phyloP scores from a whole-genome alignment of 2,329 filamentous ascomycete species.

The Zarea fungicola region DNA sequence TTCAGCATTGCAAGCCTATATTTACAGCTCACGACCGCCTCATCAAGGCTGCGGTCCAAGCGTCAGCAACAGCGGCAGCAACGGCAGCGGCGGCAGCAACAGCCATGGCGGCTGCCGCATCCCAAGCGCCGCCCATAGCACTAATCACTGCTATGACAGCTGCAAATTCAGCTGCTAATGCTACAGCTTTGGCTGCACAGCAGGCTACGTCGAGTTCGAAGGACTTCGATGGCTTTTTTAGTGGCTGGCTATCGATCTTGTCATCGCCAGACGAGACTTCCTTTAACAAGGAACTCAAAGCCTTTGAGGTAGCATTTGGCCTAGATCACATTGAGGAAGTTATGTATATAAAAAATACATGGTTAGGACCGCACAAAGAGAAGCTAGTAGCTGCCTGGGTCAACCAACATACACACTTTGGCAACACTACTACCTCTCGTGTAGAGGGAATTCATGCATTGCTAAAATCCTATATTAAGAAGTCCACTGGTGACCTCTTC shows the following conservation, averaged over 20 bases:
- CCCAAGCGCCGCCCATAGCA: no score
- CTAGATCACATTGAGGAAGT: conserved; percentile 14
- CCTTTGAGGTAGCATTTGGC: conserved; percentile 16
- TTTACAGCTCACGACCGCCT: conserved; percentile 12
- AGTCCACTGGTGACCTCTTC: not conserved
- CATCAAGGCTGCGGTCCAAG: conserved; percentile 16
- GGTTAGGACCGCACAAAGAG: conserved; percentile 20
- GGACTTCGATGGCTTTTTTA: no score
- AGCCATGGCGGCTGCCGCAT: no score
- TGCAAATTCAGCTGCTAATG: no score
- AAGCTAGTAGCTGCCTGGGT: conserved; percentile 21
- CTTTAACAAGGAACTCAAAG: conserved; percentile 16
- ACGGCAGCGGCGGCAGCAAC: no score
- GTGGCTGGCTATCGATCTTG: no score
- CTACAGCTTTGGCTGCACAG: no score
- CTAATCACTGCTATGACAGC: no score
- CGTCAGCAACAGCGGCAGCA: conserved; percentile 14
- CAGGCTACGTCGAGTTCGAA: no score
- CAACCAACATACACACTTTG: conserved; percentile 18
- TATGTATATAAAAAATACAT: conserved; percentile 18
- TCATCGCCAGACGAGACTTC: conserved; percentile 16
- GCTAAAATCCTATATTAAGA: conserved; percentile 7
- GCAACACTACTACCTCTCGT: conserved; percentile 13
- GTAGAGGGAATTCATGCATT: conserved; percentile 16
- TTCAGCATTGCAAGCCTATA: conserved; percentile 11